Evolutionary conservation across 1,284 basidiomycete species (phyloP).

Genomic region (Pseudozyma hubeiensis): DNA sequence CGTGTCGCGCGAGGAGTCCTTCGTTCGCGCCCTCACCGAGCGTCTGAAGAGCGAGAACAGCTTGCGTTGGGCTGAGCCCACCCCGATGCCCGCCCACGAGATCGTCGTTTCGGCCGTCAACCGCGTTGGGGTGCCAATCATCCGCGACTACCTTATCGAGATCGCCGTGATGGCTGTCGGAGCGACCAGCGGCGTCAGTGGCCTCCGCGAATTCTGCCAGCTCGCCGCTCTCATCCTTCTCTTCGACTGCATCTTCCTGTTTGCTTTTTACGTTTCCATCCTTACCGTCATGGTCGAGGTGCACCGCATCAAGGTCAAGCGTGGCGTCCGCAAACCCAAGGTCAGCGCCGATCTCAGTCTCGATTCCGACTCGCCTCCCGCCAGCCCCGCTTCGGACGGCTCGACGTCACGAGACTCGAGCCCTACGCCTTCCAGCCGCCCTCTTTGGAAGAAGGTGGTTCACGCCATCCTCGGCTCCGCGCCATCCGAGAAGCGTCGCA

Average conservation of each 20-base stretch:
- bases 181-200: slow-evolving; percentile 86
- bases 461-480: slow-evolving; percentile 71
- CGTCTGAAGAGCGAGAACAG: slow-evolving; percentile 66
- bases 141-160: slow-evolving; percentile 92
- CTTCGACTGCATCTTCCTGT: slow-evolving; percentile 88
- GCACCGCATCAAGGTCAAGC: slow-evolving; percentile 74
- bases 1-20: slow-evolving; percentile 58
- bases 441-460: slow-evolving; percentile 54
- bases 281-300: slow-evolving; percentile 93
- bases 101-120: slow-evolving; percentile 86
- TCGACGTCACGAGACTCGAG: slow-evolving; percentile 45
- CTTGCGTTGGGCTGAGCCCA: slow-evolving; percentile 71
- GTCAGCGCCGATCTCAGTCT: slow-evolving; percentile 60
- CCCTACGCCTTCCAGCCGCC: slow-evolving; percentile 36
- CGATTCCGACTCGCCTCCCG: slow-evolving; percentile 60
- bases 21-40: slow-evolving; percentile 68
- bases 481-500: slow-evolving; percentile 72
- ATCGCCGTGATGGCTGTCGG: slow-evolving; percentile 89
- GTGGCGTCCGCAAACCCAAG: slow-evolving; percentile 69
- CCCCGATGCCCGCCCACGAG: slow-evolving; percentile 77
- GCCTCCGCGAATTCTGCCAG: slow-evolving; percentile 93
- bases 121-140: slow-evolving; percentile 82
- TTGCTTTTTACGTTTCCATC: slow-evolving; percentile 89
- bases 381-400: slow-evolving; percentile 44
- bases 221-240: slow-evolving; percentile 87